Conservation (phyloP, 1,284 basidiomycete species). For the Taiwanofungus camphoratus region DNA sequence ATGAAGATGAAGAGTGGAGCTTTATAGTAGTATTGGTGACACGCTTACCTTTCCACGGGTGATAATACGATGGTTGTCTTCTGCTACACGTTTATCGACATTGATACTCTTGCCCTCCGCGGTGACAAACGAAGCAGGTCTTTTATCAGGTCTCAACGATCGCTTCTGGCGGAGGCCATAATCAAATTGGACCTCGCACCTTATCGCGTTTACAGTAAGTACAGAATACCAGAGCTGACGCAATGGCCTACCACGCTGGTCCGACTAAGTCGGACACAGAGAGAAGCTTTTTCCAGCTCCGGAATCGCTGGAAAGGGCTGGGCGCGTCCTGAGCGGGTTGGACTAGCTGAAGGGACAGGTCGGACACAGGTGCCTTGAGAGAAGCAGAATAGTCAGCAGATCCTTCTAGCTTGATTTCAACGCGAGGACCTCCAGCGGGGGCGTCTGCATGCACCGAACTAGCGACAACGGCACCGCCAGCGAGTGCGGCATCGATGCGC, state of each 20-base stretch:
- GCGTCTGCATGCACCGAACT: neutral
- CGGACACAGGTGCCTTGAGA: conserved; percentile 15
- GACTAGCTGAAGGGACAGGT: neutral
- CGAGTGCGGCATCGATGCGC: conserved; percentile 39
- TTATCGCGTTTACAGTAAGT: conserved; percentile 20
- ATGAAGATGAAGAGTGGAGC: neutral
- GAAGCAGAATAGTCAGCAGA: conserved; percentile 16
- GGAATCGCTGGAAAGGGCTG: conserved; percentile 25
- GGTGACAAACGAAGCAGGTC: conserved; percentile 59
- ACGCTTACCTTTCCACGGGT: conserved; percentile 52
- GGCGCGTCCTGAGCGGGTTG: neutral
- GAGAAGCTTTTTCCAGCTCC: conserved; percentile 18
- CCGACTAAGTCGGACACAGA: conserved; percentile 43
- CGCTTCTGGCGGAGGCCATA: conserved; percentile 63
- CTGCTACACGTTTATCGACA: conserved; percentile 54
- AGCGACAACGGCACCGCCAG: conserved; percentile 23
- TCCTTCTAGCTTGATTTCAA: conserved; percentile 24
- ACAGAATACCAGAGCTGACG: conserved; percentile 13
- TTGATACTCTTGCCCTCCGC: conserved; percentile 61
- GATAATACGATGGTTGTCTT: conserved; percentile 52
- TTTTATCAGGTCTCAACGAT: conserved; percentile 41
- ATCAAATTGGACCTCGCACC: conserved; percentile 78
- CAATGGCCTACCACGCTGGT: conserved; percentile 57
- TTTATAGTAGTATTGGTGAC: neutral
- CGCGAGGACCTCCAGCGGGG: conserved; percentile 23